Evolutionary conservation across 1,284 basidiomycete species (phyloP).

Genomic region (Leccinum insolens): DNA sequence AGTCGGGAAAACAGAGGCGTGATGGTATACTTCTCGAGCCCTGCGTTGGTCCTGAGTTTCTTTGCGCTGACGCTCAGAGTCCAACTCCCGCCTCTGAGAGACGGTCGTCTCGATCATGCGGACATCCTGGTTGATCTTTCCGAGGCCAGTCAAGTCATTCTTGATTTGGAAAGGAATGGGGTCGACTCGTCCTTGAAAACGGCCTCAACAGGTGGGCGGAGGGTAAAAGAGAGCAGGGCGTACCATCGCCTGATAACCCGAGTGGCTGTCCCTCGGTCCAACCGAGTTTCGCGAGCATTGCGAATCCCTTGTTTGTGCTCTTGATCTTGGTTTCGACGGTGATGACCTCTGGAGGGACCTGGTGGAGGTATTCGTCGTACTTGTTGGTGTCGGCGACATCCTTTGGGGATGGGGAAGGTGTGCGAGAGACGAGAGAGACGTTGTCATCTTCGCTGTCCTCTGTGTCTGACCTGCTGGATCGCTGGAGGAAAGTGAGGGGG

Average conservation of each 20-base stretch:
- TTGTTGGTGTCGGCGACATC: conserved; percentile 63
- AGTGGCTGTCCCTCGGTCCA: conserved; percentile 64
- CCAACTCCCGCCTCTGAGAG: conserved; percentile 73
- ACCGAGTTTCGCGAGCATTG: conserved; percentile 77
- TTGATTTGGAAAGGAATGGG: conserved; percentile 81
- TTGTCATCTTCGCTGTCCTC: conserved; percentile 59
- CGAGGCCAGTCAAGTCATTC: conserved; percentile 73
- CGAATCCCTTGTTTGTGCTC: conserved; percentile 75
- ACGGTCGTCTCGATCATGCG: conserved; percentile 83
- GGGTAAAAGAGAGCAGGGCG: background rate
- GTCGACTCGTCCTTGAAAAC: conserved; percentile 66
- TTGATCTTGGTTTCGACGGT: conserved; percentile 81
- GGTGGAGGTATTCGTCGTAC: conserved; percentile 66
- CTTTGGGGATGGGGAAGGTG: conserved; percentile 57
- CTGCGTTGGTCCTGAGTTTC: conserved; percentile 76
- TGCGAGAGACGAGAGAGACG: conserved; percentile 69
- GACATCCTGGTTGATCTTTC: conserved; percentile 75
- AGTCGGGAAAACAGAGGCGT: conserved; percentile 5
- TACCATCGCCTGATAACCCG: background rate
- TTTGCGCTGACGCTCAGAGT: conserved; percentile 76
- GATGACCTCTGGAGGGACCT: conserved; percentile 59
- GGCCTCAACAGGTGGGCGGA: background rate
- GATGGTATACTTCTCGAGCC: conserved; percentile 60
- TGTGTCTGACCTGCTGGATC: conserved; percentile 45
- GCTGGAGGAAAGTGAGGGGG: conserved; percentile 56